Conservation (phyloP, 371 early-diverging fungal genomes). For the Rhizomucor miehei region DNA sequence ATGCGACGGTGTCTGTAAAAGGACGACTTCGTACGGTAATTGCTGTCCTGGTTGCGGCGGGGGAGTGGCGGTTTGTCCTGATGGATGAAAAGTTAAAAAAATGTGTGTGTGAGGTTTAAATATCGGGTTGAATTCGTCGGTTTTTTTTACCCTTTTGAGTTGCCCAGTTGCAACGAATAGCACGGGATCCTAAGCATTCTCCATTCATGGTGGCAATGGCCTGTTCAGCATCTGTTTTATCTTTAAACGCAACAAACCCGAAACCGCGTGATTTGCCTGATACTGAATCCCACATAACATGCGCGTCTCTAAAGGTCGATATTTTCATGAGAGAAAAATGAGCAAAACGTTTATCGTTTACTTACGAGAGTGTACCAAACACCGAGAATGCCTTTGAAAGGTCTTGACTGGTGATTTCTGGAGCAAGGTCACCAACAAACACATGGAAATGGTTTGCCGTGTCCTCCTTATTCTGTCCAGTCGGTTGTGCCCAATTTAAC, state of each 20-base stretch:
- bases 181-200: slow-evolving; percentile 61
- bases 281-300: slow-evolving; percentile 74
- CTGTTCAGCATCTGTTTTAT: slow-evolving; percentile 75
- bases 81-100: neutral
- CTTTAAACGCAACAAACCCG: slow-evolving; percentile 81
- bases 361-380: slow-evolving; percentile 64
- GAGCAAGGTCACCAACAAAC: slow-evolving; percentile 84
- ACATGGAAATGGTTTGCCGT: slow-evolving; percentile 73
- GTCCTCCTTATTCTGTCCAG: slow-evolving; percentile 45
- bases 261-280: slow-evolving; percentile 82
- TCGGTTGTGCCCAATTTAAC: slow-evolving; percentile 47
- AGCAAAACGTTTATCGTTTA: slow-evolving; percentile 1
- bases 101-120: too few species aligned
- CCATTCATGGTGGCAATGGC: slow-evolving; percentile 90
- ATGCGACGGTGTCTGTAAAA: slow-evolving; percentile 70
- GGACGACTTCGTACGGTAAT: slow-evolving; percentile 66
- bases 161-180: slow-evolving; percentile 72
- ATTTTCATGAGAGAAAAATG: neutral
- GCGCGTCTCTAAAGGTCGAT: slow-evolving; percentile 27
- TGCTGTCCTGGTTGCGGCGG: slow-evolving; percentile 55
- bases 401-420: slow-evolving; percentile 78
- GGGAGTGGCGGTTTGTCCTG: slow-evolving; percentile 49
- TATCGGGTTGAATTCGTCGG: too few species aligned
- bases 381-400: slow-evolving; percentile 66
- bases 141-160: slow-evolving; percentile 46